phyloP scores from a whole-genome alignment of 805 yeast species.

The Teunomyces panamensis region DNA sequence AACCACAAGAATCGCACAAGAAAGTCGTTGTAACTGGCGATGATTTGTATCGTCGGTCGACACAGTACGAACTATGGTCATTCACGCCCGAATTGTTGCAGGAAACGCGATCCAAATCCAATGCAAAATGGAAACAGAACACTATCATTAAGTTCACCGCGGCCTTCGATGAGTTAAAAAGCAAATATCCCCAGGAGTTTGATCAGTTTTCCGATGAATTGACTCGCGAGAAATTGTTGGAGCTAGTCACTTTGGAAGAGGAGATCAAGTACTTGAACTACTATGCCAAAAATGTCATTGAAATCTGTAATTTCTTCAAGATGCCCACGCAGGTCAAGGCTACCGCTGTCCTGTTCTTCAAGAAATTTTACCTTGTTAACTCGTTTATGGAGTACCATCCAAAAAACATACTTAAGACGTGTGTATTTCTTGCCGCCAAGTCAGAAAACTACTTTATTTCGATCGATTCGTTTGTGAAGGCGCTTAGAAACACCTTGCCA shows the following conservation, averaged over 20 bases:
- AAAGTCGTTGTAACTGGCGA: slow-evolving; percentile 55
- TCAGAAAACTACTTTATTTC: slow-evolving; percentile 88
- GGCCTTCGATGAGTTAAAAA: slow-evolving; percentile 15
- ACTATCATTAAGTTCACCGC: slow-evolving; percentile 31
- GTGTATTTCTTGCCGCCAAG: slow-evolving; percentile 88
- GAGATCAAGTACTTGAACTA: slow-evolving; percentile 65
- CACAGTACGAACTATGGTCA: slow-evolving; percentile 87
- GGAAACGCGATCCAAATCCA: slow-evolving; percentile 46
- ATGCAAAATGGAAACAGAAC: slow-evolving; percentile 50
- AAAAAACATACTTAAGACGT: slow-evolving; percentile 63
- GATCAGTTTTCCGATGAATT: slow-evolving; percentile 25
- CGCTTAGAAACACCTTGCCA: slow-evolving; percentile 65
- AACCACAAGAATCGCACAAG: not conserved
- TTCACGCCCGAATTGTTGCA: slow-evolving; percentile 59
- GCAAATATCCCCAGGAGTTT: slow-evolving; percentile 28
- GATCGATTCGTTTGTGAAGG: slow-evolving; percentile 71
- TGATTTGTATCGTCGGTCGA: slow-evolving; percentile 82
- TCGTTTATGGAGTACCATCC: slow-evolving; percentile 90
- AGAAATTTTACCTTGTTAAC: slow-evolving; percentile 73
- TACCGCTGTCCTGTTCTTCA: slow-evolving; percentile 80
- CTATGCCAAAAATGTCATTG: slow-evolving; percentile 69
- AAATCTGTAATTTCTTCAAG: slow-evolving; percentile 67
- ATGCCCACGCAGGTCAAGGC: slow-evolving; percentile 87
- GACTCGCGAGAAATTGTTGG: slow-evolving; percentile 32
- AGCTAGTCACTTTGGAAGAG: slow-evolving; percentile 60